phyloP scores from a whole-genome alignment of 1,284 basidiomycete species.

The Cryptococcus amylolentus region DNA sequence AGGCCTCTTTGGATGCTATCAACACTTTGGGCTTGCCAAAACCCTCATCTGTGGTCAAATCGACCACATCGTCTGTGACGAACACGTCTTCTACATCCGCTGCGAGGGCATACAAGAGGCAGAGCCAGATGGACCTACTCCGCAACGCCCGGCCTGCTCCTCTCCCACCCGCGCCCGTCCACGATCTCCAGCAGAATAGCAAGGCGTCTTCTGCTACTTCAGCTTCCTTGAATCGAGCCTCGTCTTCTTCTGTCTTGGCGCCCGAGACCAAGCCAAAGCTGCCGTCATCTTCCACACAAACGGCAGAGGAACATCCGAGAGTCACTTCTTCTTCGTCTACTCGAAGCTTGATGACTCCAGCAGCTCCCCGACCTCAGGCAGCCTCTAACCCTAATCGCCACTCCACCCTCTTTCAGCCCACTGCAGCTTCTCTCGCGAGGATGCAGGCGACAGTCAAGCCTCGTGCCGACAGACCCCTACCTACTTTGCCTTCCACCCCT shows the following conservation, averaged over 20 bases:
- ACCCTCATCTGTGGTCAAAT: conserved; percentile 11
- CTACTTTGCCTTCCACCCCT: conserved; percentile 10
- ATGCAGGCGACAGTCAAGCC: conserved; percentile 47
- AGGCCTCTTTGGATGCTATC: conserved; percentile 11
- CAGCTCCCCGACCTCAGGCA: neutral
- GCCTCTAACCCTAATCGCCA: conserved; percentile 11
- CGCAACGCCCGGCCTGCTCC: conserved; percentile 30
- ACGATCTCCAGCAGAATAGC: neutral
- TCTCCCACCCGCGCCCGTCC: conserved; percentile 18
- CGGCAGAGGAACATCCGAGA: neutral
- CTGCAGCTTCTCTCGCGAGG: conserved; percentile 38
- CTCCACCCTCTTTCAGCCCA: conserved; percentile 37
- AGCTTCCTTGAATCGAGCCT: neutral
- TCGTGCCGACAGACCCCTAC: conserved; percentile 14
- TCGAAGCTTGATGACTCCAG: neutral
- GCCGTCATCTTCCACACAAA: neutral
- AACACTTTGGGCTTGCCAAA: conserved; percentile 26
- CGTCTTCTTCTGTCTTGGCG: neutral
- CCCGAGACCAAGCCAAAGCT: neutral
- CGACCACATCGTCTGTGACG: neutral
- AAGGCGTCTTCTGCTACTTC: neutral
- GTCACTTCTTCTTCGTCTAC: neutral
- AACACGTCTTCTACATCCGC: neutral
- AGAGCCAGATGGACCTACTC: conserved; percentile 31
- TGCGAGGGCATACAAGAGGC: conserved; percentile 15